Percentiles rank a stretch among this genome's conserved stretches.
Evolutionary conservation across 805 yeast species (phyloP).

Genomic region (Sugiyamaella marilandica): DNA sequence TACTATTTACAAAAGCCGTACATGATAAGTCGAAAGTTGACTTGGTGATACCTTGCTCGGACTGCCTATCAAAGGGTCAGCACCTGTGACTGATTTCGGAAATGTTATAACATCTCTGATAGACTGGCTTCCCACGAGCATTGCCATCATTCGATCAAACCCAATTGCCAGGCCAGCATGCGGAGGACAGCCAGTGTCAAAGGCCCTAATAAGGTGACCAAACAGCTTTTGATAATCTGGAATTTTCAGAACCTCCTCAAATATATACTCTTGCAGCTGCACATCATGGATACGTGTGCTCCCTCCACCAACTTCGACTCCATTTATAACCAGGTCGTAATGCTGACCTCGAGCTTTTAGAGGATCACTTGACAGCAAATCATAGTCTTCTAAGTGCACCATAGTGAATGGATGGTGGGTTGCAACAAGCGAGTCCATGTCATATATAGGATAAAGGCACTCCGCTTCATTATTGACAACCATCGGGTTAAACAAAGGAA

Average conservation of each 20-base stretch:
- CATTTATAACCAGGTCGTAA: conserved; percentile 89
- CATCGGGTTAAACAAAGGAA: conserved; percentile 82
- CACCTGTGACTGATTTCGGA: conserved; percentile 87
- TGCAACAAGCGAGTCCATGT: conserved; percentile 46
- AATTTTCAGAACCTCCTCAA: conserved; percentile 60
- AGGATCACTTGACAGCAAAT: conserved; percentile 49
- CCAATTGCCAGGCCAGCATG: conserved; percentile 98
- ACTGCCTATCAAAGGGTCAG: conserved; percentile 81
- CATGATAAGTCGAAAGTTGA: conserved; percentile 52
- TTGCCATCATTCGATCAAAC: conserved; percentile 87
- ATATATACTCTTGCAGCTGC: conserved; percentile 65
- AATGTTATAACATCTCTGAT: conserved; percentile 94
- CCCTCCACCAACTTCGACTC: conserved; percentile 97
- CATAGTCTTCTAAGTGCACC: conserved; percentile 69
- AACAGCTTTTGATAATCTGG: conserved; percentile 56
- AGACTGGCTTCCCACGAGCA: conserved; percentile 70
- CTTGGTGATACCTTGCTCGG: conserved; percentile 61
- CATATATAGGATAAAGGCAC: conserved; percentile 58
- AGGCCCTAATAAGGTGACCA: conserved; percentile 80
- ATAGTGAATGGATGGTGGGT: conserved; percentile 98
- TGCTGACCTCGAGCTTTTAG: conserved; percentile 78
- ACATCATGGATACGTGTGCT: conserved; percentile 92
- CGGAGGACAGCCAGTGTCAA: conserved; percentile 93
- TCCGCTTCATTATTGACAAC: conserved; percentile 16
- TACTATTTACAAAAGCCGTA: conserved; percentile 26